A percentile compares a stretch with the other conserved stretches of the same genome.
These are phyloP conservation scores for Talaromyces albobiverticillius DNA, from an alignment of 2,329 filamentous ascomycete species.

Conservation along the genomic window DNA sequence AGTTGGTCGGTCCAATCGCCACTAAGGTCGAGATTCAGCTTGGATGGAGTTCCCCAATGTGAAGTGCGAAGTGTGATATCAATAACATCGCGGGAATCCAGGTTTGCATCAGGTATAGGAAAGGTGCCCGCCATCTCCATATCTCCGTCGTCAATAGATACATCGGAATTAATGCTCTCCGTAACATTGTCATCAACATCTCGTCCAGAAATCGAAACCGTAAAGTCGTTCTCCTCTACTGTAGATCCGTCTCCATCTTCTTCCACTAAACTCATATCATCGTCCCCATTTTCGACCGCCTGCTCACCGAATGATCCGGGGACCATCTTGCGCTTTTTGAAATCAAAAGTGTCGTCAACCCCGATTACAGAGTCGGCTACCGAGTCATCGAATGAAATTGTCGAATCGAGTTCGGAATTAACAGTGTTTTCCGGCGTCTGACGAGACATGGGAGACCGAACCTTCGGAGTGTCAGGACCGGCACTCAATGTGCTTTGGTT, in stretches of 20 bases:
- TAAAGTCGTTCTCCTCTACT: conserved; percentile 90
- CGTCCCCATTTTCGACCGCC: conserved; percentile 50
- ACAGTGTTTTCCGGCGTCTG: conserved; percentile 26
- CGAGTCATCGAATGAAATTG: conserved; percentile 41
- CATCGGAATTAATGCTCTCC: conserved; percentile 58
- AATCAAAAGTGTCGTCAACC: conserved; percentile 56
- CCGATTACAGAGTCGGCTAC: conserved; percentile 38
- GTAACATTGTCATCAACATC: conserved; percentile 57
- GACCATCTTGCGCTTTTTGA: conserved; percentile 54
- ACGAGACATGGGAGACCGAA: conserved; percentile 25
- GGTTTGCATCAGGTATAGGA: conserved; percentile 69
- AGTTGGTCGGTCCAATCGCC: conserved; percentile 94
- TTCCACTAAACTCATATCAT: conserved; percentile 27
- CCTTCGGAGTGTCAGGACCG: conserved; percentile 49
- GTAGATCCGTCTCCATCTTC: conserved; percentile 66
- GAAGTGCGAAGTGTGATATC: conserved; percentile 39
- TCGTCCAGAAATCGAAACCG: conserved; percentile 70
- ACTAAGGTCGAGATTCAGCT: conserved; percentile 55
- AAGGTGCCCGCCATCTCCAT: conserved; percentile 82
- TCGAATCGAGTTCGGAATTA: conserved; percentile 36
- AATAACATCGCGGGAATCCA: conserved; percentile 65
- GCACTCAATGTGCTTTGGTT: conserved; percentile 51
- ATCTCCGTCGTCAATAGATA: conserved; percentile 65
- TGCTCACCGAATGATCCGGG: conserved; percentile 79
- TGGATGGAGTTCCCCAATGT: conserved; percentile 50